Evolutionary conservation across 2,329 filamentous ascomycete genomes (phyloP).

Genomic region (Sclerotiophoma versabilis): DNA sequence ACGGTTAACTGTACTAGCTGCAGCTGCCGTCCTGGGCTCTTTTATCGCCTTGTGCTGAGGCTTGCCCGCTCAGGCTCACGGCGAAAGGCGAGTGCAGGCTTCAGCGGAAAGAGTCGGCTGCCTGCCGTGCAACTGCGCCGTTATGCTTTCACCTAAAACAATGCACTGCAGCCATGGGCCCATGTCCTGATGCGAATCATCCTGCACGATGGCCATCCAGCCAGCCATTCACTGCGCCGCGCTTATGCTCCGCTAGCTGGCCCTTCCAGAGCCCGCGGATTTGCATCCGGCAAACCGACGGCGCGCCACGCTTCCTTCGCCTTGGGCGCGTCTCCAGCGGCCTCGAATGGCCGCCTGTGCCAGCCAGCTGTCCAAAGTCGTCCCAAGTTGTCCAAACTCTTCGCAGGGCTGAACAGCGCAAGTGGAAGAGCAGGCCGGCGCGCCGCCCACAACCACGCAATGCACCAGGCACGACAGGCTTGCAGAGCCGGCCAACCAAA

Average conservation of each 20-base stretch:
- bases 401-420: slow-evolving; percentile 28
- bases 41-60: slow-evolving; percentile 24
- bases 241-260: slow-evolving; percentile 18
- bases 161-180: slow-evolving; percentile 27
- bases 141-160: slow-evolving; percentile 39
- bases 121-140: slow-evolving; percentile 34
- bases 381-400: neutral
- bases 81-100: slow-evolving; percentile 20
- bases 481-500: slow-evolving; percentile 2
- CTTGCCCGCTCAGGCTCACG: slow-evolving; percentile 12
- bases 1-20: slow-evolving; percentile 33
- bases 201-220: slow-evolving; percentile 26
- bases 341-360: slow-evolving; percentile 25
- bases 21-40: slow-evolving; percentile 25
- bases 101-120: slow-evolving; percentile 39
- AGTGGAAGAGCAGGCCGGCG: slow-evolving; percentile 13
- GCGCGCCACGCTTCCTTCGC: slow-evolving; percentile 24
- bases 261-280: slow-evolving; percentile 14
- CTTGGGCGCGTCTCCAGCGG: slow-evolving; percentile 27
- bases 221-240: slow-evolving; percentile 29
- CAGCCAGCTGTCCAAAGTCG: slow-evolving; percentile 1
- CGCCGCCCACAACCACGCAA: slow-evolving; percentile 12
- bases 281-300: slow-evolving; percentile 18
- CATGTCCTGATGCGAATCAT: slow-evolving; percentile 35
- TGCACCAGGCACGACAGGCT: slow-evolving; percentile 4